Evolutionary conservation across 2,329 filamentous ascomycete species (phyloP), one percentile per base, ranked within the genome.

Genomic region (Neopestalotiopsis rosae): DNA sequence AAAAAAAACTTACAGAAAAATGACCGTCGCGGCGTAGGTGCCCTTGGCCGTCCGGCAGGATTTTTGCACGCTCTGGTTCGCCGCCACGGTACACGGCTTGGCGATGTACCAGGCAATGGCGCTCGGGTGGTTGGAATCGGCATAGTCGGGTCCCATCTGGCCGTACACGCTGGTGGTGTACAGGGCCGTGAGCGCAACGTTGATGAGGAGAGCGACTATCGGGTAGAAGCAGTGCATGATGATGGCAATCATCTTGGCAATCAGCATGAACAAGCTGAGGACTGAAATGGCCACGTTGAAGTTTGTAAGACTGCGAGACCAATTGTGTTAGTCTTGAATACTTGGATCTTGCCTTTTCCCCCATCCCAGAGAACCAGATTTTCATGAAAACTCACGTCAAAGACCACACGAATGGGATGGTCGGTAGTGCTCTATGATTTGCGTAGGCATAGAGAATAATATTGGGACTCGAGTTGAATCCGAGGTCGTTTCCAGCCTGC

Each of bases 211-310:
- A 69, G 88, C 89, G 68, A 94, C 69, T 69, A 93, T 77, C 5
- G 93, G 93, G 72, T 86, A 89, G 85, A 90, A 94, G 75, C 91
- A 82, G 77, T 91, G 89, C 86, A 94, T 89, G 75, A 93, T 89
- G 81, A 88, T 90, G 75, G 88, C 85, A 70, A 92, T 88, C 71
- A 88, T 85, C 83, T 94, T 94, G 78, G 86, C 84, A 59, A 95
- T 86, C 71, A 94, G 87, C 77, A 94, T 85, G 83, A 95, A 95
- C 78, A 93, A 91, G 69, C 89, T 90, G 67, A 94, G 84, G 72
- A 95, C 87, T 49, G 92, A 91, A 73, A 94, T 91, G 76, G 91
- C 91, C 73, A 94, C 89, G 76, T 95, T 94, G 82, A 88, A 94
- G 73, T 91, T 85, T 62, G 92, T 94, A 71, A 94, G 84, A 68